Conservation (phyloP, 495 filamentous ascomycete genomes). For the Neurospora sp. region DNA sequence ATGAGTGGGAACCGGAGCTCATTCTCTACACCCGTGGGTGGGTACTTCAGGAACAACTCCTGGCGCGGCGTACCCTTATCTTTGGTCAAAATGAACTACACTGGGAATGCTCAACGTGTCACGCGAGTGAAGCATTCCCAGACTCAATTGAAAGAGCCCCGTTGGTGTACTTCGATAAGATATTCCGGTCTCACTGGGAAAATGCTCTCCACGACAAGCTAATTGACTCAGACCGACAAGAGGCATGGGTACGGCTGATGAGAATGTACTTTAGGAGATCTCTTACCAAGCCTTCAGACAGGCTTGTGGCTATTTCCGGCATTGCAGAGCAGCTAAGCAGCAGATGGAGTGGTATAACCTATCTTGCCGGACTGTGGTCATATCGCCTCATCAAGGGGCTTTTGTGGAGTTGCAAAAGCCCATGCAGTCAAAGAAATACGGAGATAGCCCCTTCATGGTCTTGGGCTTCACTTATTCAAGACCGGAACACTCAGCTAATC, state of each 20-base stretch:
- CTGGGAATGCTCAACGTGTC: conserved; percentile 17
- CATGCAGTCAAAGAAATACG: background rate
- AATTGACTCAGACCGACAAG: background rate
- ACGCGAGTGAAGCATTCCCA: background rate
- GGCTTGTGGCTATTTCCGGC: background rate
- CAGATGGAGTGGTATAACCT: background rate
- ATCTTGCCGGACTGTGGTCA: background rate
- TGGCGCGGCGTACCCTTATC: conserved; percentile 13
- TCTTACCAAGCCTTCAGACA: background rate
- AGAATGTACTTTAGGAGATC: background rate
- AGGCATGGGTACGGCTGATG: background rate
- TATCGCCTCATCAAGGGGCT: background rate
- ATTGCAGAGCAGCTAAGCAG: background rate
- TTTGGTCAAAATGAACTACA: conserved; percentile 13
- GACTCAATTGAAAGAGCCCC: background rate
- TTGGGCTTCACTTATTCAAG: background rate
- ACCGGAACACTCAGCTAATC: background rate
- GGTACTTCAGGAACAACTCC: conserved; percentile 22
- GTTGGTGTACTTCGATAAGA: background rate
- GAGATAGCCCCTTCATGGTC: background rate
- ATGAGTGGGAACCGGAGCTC: background rate
- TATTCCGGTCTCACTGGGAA: background rate
- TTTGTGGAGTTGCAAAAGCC: background rate
- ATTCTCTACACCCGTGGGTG: conserved; percentile 14
- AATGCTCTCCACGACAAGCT: background rate